Conservation (phyloP, 805 yeast species). For the Metschnikowia amazonensis region DNA sequence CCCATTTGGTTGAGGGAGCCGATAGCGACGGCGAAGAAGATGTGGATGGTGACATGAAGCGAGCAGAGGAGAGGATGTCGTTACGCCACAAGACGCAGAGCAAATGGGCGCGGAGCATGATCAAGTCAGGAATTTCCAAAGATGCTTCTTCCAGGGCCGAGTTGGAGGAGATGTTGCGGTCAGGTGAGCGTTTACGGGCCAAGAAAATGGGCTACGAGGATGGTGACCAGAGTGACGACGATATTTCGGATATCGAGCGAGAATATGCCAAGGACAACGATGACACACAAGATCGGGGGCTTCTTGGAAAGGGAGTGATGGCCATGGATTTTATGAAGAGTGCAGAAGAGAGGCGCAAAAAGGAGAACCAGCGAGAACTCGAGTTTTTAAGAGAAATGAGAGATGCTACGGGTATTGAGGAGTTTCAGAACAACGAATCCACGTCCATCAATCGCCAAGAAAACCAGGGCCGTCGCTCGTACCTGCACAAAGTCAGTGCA, state of each 20-base stretch:
- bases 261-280: constrained; percentile 38
- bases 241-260: constrained; percentile 42
- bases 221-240: constrained; percentile 52
- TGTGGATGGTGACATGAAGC: constrained; percentile 65
- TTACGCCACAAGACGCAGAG: constrained; percentile 84
- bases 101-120: constrained; percentile 88
- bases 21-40: constrained; percentile 64
- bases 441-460: constrained; percentile 46
- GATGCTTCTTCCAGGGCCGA: constrained; percentile 82
- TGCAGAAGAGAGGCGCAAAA: constrained; percentile 69
- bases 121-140: constrained; percentile 84
- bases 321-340: constrained; percentile 94
- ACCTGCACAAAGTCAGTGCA: constrained; percentile 59
- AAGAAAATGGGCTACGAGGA: constrained; percentile 68
- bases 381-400: constrained; percentile 45
- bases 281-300: constrained; percentile 28
- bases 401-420: constrained; percentile 40
- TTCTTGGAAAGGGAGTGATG: constrained; percentile 82
- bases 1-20: constrained; percentile 62
- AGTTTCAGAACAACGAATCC: constrained; percentile 30
- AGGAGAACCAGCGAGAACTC: constrained; percentile 53
- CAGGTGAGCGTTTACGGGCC: constrained; percentile 71
- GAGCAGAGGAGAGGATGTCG: constrained; percentile 92
- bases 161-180: constrained; percentile 89
- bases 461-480: constrained; percentile 78